Conservation (phyloP, 139 green algal genomes). For the Chlamydomonas sphaeroides region DNA sequence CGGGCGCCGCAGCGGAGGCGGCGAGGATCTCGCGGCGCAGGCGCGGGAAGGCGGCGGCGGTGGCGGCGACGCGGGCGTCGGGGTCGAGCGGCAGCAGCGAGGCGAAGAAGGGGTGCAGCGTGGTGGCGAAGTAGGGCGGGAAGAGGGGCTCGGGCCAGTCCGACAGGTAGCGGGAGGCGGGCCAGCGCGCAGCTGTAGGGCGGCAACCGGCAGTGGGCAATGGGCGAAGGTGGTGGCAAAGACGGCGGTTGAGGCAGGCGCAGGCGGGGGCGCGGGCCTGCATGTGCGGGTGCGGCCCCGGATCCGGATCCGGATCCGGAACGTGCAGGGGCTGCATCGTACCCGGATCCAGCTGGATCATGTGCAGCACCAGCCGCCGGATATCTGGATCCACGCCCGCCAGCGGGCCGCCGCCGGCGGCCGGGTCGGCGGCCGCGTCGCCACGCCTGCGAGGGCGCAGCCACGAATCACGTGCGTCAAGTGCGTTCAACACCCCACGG, state of each 20-base stretch:
- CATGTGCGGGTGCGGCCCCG: too few species aligned
- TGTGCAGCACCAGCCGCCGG: constrained; percentile 83
- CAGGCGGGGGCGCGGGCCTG: too few species aligned
- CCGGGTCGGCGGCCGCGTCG: constrained; percentile 21
- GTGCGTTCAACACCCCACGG: too few species aligned
- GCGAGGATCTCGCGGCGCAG: constrained; percentile 23
- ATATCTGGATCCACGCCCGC: constrained; percentile 55
- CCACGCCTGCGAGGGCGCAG: constrained; percentile 3
- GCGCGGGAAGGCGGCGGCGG: constrained; percentile 26
- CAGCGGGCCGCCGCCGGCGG: constrained; percentile 3
- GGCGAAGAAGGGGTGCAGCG: constrained; percentile 78
- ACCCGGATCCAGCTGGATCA: constrained; percentile 88
- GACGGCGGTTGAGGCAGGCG: too few species aligned
- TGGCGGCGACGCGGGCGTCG: constrained; percentile 69
- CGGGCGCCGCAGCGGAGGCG: background rate
- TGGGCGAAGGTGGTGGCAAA: too few species aligned
- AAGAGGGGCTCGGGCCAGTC: constrained; percentile 69
- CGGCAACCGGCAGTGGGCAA: too few species aligned
- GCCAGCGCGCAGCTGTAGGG: constrained; percentile 67
- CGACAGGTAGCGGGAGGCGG: constrained; percentile 77
- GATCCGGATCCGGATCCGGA: too few species aligned
- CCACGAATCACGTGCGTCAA: too few species aligned
- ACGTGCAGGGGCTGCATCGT: too few species aligned
- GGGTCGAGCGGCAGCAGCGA: constrained; percentile 72
- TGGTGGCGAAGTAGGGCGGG: constrained; percentile 72